phyloP scores from a whole-genome alignment of 345 rosid species.

The sweet orange (Citrus sinensis) region DVS_A1.0 CM039165.1:34884501-34885000 shows the following conservation, averaged over 20 bases:
- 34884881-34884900: slow-evolving; percentile 54
- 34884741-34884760: slow-evolving; percentile 77
- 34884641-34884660: slow-evolving; percentile 70
- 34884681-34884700: slow-evolving; percentile 65
- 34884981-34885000: background rate
- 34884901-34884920: slow-evolving; percentile 31
- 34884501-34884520: slow-evolving; percentile 59
- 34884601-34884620: slow-evolving; percentile 51
- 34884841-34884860: slow-evolving; percentile 53
- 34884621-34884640: slow-evolving; percentile 69
- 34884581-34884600: slow-evolving; percentile 62
- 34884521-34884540: slow-evolving; percentile 65
- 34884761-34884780: slow-evolving; percentile 55
- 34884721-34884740: slow-evolving; percentile 68
- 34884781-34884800: slow-evolving; percentile 60
- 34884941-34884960: background rate
- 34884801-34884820: slow-evolving; percentile 70
- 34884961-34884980: too few relatives aligned
- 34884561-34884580: slow-evolving; percentile 45
- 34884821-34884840: slow-evolving; percentile 95
- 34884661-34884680: slow-evolving; percentile 74
- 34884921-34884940: background rate
- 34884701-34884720: slow-evolving; percentile 69
- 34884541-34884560: slow-evolving; percentile 58
- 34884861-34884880: slow-evolving; percentile 50